Conservation (phyloP, 257 asterid genomes). For the Coffea canephora region DNA sequence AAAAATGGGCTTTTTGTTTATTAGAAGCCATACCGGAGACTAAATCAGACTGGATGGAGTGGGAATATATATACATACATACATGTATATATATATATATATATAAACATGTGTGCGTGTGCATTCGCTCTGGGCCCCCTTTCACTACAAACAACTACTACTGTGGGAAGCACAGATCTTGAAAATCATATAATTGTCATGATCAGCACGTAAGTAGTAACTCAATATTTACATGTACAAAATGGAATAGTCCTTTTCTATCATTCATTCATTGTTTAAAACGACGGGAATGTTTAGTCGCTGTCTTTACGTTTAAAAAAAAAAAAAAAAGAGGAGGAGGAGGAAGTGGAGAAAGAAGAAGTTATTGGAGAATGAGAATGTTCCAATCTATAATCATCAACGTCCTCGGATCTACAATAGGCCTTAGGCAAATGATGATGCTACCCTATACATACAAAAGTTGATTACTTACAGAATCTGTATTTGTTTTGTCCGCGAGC, state of each 20-base stretch:
- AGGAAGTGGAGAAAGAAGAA: neutral
- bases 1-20: neutral
- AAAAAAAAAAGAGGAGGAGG: neutral
- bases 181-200: neutral
- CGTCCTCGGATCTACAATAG: slow-evolving; percentile 3
- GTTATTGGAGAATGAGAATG: slow-evolving; percentile 2
- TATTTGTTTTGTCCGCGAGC: slow-evolving; percentile 14
- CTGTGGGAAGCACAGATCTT: neutral
- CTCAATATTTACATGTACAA: neutral
- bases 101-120: too few species aligned
- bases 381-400: neutral
- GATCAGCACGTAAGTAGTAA: neutral
- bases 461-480: slow-evolving; percentile 17
- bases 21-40: neutral
- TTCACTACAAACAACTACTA: neutral
- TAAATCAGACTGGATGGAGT: neutral
- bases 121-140: too few species aligned
- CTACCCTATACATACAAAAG: slow-evolving; percentile 21
- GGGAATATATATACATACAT: neutral
- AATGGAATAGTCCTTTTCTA: neutral
- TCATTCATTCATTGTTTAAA: too few species aligned
- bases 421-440: slow-evolving; percentile 16
- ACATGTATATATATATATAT: too few species aligned
- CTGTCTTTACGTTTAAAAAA: neutral
- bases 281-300: neutral